Conservation (phyloP, 306 rosid genomes). For the Senna siamea region DNA sequence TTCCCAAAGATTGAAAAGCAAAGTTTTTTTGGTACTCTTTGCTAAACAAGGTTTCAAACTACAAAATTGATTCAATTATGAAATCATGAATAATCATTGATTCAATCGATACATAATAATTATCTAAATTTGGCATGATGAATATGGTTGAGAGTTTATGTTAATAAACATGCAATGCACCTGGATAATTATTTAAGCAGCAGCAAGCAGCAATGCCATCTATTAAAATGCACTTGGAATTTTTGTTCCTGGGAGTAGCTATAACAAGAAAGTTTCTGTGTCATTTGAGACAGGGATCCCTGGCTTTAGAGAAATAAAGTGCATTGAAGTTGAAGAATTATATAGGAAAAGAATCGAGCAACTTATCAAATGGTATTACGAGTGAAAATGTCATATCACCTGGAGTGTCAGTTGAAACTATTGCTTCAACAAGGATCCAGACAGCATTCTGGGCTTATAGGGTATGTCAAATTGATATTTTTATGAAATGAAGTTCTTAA, state of each 20-base stretch:
- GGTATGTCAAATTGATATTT: constrained; percentile 49
- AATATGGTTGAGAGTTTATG: neutral
- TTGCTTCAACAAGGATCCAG: constrained; percentile 87
- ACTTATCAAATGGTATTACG: constrained; percentile 45
- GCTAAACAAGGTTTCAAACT: constrained; percentile 7
- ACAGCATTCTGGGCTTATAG: constrained; percentile 83
- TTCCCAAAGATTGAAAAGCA: neutral
- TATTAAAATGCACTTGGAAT: constrained; percentile 32
- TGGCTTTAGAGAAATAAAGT: constrained; percentile 48
- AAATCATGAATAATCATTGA: too few species aligned
- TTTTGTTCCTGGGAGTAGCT: constrained; percentile 21
- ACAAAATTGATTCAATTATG: neutral
- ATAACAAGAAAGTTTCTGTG: constrained; percentile 31
- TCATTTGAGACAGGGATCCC: constrained; percentile 53
- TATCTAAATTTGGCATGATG: constrained; percentile 4
- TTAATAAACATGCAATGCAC: constrained; percentile 1
- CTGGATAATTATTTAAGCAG: too few species aligned
- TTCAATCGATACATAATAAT: constrained; percentile 15
- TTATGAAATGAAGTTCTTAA: constrained; percentile 8
- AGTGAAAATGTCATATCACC: constrained; percentile 48
- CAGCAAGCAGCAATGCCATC: too few species aligned
- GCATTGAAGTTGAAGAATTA: constrained; percentile 47
- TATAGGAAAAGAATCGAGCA: constrained; percentile 43
- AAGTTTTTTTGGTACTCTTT: constrained; percentile 19
- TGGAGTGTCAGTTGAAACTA: constrained; percentile 60